Base-by-base conservation (phyloP, 106 monocot genomes). In the Platanthera zijinensis region DNA sequence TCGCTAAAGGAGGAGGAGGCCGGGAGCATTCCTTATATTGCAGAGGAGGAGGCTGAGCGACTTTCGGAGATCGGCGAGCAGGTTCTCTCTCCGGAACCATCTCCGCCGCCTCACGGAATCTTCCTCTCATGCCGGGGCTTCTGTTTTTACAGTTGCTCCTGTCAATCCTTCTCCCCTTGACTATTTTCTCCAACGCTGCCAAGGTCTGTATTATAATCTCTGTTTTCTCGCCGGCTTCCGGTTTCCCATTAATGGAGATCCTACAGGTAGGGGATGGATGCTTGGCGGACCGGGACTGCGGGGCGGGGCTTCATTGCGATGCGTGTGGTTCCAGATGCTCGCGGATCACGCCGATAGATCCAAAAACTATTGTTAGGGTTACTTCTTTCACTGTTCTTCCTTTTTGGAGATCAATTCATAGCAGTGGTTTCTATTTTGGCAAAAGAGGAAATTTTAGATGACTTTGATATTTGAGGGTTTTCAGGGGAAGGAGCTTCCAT, bases 241-340 rank as follows among this genome's bases (percentile, higher is more conserved):
- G 30, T 3, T 70, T 53, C 45, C 10, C 12, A 3, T 12, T 14
- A 30, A 1, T 61, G 10, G 14, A 19, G 75, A 5, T 7, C 9
- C 1, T 5, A 1, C 87, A 91, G 91, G 45, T 83, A 0, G 89
- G 89, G 30, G 67, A 61, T 53, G 78, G 78, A 52, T 92, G 92
- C 80, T 50, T 50, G 71, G 15, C 15, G 49, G 70, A 84, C 73
- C 8, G 80, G 61, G 81, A 79, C 82, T 89, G 86, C 75, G 80
- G 77, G 63, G 25, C 79, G 0, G 89, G 89, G 39, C 79, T 89
- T 48, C 86, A 84, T 69, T 89, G 89, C 80, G 86, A 84, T 72
- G 73, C 79, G 0, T 89, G 89, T 74, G 80, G 84, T 45, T 77
- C 81, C 4, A 53, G 57, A 48, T 89, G 89, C 72, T 82, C 84